phyloP scores from a whole-genome alignment of 768 basidiomycete species.

The Leucocoprinus leucothites region DNA sequence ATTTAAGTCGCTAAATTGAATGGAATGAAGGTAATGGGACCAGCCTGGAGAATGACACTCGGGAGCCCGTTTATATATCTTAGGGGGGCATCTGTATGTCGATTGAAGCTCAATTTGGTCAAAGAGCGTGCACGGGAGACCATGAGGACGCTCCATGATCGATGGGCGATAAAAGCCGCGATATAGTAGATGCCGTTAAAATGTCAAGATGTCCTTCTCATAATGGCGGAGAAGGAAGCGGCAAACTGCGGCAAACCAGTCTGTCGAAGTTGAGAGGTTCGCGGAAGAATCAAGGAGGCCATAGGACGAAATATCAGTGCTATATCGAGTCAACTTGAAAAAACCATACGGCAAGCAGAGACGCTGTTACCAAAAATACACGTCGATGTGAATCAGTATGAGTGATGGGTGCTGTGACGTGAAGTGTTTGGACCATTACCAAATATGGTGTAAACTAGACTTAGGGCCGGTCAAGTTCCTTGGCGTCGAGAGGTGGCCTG shows the following conservation, averaged over 20 bases:
- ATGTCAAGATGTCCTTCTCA: neutral
- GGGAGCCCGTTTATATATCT: neutral
- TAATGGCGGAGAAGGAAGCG: neutral
- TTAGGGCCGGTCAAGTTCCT: slow-evolving; percentile 12
- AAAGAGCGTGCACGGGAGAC: neutral
- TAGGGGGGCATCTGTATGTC: neutral
- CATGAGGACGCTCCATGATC: slow-evolving; percentile 2
- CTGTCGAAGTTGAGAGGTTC: slow-evolving; percentile 14
- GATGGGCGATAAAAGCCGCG: slow-evolving; percentile 15
- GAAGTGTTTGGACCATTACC: neutral
- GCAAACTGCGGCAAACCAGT: slow-evolving; percentile 3
- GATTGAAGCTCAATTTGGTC: neutral
- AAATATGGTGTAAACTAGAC: slow-evolving; percentile 4
- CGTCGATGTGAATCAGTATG: neutral
- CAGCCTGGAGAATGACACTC: neutral
- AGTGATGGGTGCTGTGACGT: neutral
- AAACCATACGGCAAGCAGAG: neutral
- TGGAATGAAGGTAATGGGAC: neutral
- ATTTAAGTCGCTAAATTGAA: neutral
- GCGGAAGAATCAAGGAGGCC: slow-evolving; percentile 14
- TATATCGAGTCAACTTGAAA: neutral
- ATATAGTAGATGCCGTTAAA: neutral
- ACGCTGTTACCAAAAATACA: neutral
- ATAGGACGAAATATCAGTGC: neutral
- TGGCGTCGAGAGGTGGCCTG: slow-evolving; percentile 8